These are phyloP conservation scores for Yarrowia porcina DNA, from an alignment of 805 yeast genomes.

Conservation along the genomic window DNA sequence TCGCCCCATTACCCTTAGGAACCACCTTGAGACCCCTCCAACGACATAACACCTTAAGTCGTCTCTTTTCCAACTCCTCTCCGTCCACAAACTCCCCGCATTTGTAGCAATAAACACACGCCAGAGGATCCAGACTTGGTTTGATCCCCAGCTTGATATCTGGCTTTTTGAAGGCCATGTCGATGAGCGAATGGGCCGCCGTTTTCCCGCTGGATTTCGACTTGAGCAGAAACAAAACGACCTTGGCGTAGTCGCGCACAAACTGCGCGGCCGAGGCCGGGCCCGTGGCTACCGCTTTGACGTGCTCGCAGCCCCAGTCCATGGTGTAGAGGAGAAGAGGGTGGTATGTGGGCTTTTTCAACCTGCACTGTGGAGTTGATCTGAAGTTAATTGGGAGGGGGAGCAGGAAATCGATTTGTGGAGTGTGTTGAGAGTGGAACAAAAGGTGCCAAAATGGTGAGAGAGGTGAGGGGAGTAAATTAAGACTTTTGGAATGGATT, in stretches of 20 bases:
- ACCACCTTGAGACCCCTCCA: neutral
- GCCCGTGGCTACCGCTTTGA: constrained; percentile 10
- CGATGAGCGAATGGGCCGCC: neutral
- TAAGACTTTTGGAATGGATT: neutral
- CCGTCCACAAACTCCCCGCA: constrained; percentile 73
- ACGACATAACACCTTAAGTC: constrained; percentile 6
- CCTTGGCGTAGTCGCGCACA: constrained; percentile 17
- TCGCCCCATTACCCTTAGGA: neutral
- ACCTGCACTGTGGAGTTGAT: too few species aligned
- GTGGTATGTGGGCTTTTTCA: too few species aligned
- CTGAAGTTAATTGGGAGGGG: too few species aligned
- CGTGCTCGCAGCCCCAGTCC: constrained; percentile 26
- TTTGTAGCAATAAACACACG: constrained; percentile 62
- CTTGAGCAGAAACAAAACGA: constrained; percentile 13
- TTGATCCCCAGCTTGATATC: constrained; percentile 2
- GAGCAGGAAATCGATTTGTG: too few species aligned
- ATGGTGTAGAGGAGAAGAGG: too few species aligned
- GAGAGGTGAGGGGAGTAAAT: too few species aligned
- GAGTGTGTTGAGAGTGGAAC: too few species aligned
- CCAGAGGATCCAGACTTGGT: constrained; percentile 22
- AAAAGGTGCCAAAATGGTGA: too few species aligned
- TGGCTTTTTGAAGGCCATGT: constrained; percentile 7
- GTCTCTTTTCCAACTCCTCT: constrained; percentile 46
- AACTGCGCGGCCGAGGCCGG: constrained; percentile 10
- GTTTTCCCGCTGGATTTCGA: neutral